Evolutionary conservation across 2,329 filamentous ascomycete species (phyloP), one percentile per base, ranked within the genome.

Genomic region (Aspergillus oerlinghausenensis): DNA sequence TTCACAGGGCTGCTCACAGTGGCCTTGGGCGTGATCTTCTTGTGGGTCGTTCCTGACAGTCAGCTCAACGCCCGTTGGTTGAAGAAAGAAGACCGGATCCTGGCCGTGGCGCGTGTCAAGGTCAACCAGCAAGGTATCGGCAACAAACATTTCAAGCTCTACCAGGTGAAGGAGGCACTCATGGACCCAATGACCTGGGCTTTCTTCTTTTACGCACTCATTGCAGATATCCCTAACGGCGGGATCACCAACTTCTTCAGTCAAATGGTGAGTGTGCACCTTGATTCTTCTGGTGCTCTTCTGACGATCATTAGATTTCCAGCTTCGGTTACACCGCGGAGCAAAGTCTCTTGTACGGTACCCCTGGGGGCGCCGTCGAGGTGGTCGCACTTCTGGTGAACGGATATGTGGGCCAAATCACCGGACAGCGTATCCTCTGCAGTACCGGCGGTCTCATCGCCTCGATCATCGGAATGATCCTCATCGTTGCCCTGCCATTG

Each of bases 61-160:
- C 84, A 85, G 60, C 69, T 86, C 49, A 85, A 86, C 52, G 82
- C 82, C 17, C 76, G 81, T 2, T 86, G 82, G 80, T 64, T 94
- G 26, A 87, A 77, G 7, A 81, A 87, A 52, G 79, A 84, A 49
- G 89, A 93, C 62, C 84, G 84, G 11, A 69, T 85, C 0, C 79
- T 90, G 45, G 88, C 87, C 0, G 77, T 92, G 26, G 89, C 90
- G 60, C 81, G 89, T 0, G 83, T 93, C 5, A 80, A 88, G 0
- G 79, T 84, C 23, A 93, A 93, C 64, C 85, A 90, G 68, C 89
- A 89, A 58, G 89, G 89, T 0, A 86, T 89, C 17, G 87, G 86
- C 1, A 88, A 84, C 59, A 85, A 85, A 61, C 80, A 88, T 59
- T 89, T 87, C 72, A 88, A 88, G 60, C 78, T 81, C 74, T 79